Conservation (phyloP, 2,329 filamentous ascomycete genomes). For the Cercospora beticola region DNA sequence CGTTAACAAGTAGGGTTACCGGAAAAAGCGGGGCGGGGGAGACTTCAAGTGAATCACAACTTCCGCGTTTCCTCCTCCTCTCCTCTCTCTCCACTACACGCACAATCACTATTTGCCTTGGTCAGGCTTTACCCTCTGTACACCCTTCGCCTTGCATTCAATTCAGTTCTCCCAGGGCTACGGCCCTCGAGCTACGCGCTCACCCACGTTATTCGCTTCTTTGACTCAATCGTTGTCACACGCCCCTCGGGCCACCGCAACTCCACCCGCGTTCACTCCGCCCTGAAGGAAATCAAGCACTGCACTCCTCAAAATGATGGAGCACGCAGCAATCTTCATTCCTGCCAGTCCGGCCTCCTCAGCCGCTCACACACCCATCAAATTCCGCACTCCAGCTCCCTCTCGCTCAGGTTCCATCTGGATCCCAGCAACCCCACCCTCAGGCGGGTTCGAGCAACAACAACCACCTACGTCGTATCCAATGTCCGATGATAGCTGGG, state of each 20-base stretch:
- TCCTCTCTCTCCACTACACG: not conserved
- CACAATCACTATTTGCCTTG: conserved; percentile 9
- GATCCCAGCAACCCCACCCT: conserved; percentile 9
- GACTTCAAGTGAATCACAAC: conserved; percentile 6
- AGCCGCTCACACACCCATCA: conserved; percentile 8
- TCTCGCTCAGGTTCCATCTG: conserved; percentile 11
- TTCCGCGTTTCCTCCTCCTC: not conserved
- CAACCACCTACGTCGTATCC: conserved; percentile 1
- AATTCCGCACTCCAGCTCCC: conserved; percentile 9
- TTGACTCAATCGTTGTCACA: not conserved
- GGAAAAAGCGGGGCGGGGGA: conserved; percentile 2
- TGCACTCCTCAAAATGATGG: conserved; percentile 4
- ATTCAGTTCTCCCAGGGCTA: conserved; percentile 1
- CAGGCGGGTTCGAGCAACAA: not conserved
- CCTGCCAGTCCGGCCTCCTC: conserved; percentile 15
- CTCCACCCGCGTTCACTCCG: not conserved
- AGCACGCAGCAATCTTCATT: conserved; percentile 17
- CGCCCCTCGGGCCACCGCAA: not conserved
- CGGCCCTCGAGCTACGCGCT: conserved; percentile 12
- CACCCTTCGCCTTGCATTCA: conserved; percentile 2
- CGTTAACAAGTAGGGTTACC: not conserved
- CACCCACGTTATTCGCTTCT: not conserved
- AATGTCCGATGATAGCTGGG: not conserved
- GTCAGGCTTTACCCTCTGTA: conserved; percentile 12
- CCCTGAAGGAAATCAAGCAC: not conserved